Evolutionary conservation across 1,284 basidiomycete genomes (phyloP).

Genomic region (Puccinia triticina): DNA sequence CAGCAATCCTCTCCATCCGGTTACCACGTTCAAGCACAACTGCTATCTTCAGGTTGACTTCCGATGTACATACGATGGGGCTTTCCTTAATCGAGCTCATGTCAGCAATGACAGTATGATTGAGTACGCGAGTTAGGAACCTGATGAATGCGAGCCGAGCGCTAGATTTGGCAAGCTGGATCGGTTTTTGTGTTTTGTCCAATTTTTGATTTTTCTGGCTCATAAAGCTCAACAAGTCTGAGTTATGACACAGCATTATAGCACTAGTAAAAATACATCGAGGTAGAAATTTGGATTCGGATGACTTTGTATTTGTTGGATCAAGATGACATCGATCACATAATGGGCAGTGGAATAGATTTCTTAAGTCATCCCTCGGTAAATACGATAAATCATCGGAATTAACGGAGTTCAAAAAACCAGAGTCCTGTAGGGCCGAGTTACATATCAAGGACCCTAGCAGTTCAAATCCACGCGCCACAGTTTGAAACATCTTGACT

Average conservation of each 20-base stretch:
- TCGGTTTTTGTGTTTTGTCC: constrained; percentile 9
- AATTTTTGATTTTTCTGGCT: not conserved
- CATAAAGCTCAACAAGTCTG: constrained; percentile 24
- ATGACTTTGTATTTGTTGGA: not conserved
- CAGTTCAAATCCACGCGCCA: constrained; percentile 47
- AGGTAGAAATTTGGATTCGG: constrained; percentile 18
- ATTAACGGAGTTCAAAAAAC: constrained; percentile 1
- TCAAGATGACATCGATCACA: constrained; percentile 42
- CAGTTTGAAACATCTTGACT: constrained; percentile 19
- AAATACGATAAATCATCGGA: constrained; percentile 33
- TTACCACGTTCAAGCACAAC: constrained; percentile 32
- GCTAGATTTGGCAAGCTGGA: constrained; percentile 30
- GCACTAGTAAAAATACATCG: constrained; percentile 34
- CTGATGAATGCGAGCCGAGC: constrained; percentile 41
- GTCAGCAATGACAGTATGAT: constrained; percentile 41
- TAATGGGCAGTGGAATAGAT: constrained; percentile 32
- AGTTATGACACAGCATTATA: constrained; percentile 37
- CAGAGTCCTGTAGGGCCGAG: not conserved
- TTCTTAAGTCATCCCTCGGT: constrained; percentile 32
- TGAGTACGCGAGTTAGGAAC: constrained; percentile 39
- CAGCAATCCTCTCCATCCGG: constrained; percentile 46
- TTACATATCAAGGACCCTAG: constrained; percentile 42
- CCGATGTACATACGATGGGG: constrained; percentile 17
- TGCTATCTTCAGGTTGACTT: constrained; percentile 24
- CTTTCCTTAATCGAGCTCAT: constrained; percentile 8